A percentile compares a stretch with the other conserved stretches of the same genome.
Evolutionary conservation across 1,139 yeast species (phyloP).

Genomic region (Hyphopichia pseudoburtonii): DNA sequence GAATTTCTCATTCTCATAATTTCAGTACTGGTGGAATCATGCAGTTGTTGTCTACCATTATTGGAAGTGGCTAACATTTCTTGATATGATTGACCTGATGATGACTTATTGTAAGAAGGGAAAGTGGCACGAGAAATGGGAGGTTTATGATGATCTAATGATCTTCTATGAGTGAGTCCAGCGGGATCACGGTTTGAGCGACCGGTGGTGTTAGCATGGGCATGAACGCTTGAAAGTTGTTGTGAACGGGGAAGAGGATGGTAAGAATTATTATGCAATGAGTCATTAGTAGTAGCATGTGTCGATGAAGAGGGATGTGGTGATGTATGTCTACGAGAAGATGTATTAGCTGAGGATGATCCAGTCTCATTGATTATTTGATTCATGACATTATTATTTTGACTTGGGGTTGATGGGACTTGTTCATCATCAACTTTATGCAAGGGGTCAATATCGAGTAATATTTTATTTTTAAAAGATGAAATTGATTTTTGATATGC

Average conservation of each 20-base stretch:
- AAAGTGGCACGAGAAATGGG: constrained; percentile 20
- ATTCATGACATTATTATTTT: not conserved
- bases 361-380: constrained; percentile 5
- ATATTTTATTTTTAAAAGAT: constrained; percentile 1
- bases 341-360: constrained; percentile 4
- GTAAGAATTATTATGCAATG: not conserved
- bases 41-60: constrained; percentile 5
- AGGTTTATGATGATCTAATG: constrained; percentile 1
- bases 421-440: not conserved
- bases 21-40: constrained; percentile 36
- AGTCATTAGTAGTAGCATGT: too few relatives aligned
- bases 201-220: too few relatives aligned
- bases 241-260: too few relatives aligned
- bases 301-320: constrained; percentile 1
- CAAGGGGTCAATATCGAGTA: constrained; percentile 2
- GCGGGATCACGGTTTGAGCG: not conserved
- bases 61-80: not conserved
- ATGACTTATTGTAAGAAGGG: constrained; percentile 14
- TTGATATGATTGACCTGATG: constrained; percentile 2
- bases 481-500: not conserved
- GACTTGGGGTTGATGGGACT: not conserved
- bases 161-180: not conserved
- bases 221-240: too few relatives aligned
- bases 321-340: constrained; percentile 6
- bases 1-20: constrained; percentile 45